These are phyloP conservation scores for Colletotrichum lindemuthianum DNA, from an alignment of 2,329 filamentous ascomycete genomes.

Conservation along the genomic window DNA sequence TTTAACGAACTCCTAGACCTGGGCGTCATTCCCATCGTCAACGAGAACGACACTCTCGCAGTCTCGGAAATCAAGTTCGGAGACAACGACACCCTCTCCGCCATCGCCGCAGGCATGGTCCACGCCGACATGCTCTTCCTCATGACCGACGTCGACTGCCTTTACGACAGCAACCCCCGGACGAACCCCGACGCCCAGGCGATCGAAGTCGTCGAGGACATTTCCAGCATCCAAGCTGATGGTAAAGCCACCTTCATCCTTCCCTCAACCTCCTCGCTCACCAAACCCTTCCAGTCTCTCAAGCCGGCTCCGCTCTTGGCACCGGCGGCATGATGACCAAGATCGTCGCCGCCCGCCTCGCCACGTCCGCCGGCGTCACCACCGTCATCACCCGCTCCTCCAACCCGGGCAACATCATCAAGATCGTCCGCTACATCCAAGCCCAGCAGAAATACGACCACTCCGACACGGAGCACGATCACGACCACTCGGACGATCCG, in stretches of 20 bases:
- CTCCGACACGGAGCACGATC: slow-evolving; percentile 32
- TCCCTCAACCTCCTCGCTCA: neutral
- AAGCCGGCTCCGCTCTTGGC: slow-evolving; percentile 86
- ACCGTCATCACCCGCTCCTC: slow-evolving; percentile 95
- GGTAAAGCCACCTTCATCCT: slow-evolving; percentile 54
- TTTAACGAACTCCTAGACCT: slow-evolving; percentile 90
- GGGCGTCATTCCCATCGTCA: slow-evolving; percentile 98
- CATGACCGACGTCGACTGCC: slow-evolving; percentile 98
- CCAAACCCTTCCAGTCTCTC: slow-evolving; percentile 70
- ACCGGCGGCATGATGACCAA: slow-evolving; percentile 99
- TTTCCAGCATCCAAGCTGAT: slow-evolving; percentile 83
- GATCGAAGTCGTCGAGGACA: slow-evolving; percentile 93
- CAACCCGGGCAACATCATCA: slow-evolving; percentile 90
- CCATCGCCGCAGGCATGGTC: slow-evolving; percentile 96
- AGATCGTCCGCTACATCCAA: slow-evolving; percentile 86
- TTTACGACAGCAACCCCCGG: slow-evolving; percentile 96
- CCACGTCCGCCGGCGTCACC: slow-evolving; percentile 93
- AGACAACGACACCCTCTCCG: slow-evolving; percentile 96
- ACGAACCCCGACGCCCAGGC: slow-evolving; percentile 85
- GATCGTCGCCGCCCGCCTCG: slow-evolving; percentile 90
- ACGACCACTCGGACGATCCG: slow-evolving; percentile 47
- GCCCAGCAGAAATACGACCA: slow-evolving; percentile 47
- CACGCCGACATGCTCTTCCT: slow-evolving; percentile 96
- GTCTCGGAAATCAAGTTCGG: slow-evolving; percentile 99
- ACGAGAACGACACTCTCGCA: slow-evolving; percentile 96